phyloP scores from a whole-genome alignment of 148 eudicot genomes.

The Gaultheria prostrata region DNA sequence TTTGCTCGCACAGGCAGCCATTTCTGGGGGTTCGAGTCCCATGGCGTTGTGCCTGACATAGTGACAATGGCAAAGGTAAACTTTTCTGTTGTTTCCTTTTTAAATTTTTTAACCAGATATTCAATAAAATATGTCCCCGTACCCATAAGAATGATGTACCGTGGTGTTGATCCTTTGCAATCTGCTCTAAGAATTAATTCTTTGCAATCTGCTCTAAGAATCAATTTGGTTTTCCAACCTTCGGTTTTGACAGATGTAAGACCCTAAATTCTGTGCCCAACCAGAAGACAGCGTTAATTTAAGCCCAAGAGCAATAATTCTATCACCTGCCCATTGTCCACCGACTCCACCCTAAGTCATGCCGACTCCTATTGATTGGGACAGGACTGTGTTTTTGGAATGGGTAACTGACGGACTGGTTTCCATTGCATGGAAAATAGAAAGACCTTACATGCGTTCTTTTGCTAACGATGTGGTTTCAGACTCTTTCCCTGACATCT shows the following conservation, averaged over 20 bases:
- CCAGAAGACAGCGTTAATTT: background rate
- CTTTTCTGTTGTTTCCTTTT: background rate
- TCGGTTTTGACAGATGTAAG: background rate
- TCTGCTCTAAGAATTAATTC: background rate
- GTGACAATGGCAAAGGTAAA: slow-evolving; percentile 98
- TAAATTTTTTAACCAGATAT: background rate
- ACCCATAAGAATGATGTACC: background rate
- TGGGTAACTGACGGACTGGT: background rate
- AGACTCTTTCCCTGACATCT: background rate
- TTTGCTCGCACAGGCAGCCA: slow-evolving; percentile 95
- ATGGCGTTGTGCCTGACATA: slow-evolving; percentile 94
- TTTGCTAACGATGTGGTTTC: background rate
- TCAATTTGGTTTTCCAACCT: background rate
- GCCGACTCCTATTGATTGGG: background rate
- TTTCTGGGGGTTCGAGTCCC: slow-evolving; percentile 95
- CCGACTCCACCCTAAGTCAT: too few species aligned
- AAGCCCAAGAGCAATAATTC: background rate
- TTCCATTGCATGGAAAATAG: background rate
- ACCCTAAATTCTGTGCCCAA: background rate
- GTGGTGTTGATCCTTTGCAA: background rate
- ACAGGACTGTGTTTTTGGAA: background rate
- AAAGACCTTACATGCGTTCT: background rate
- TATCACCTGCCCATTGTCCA: background rate
- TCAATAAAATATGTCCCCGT: background rate
- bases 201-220: background rate